Conservation (phyloP, 768 basidiomycete genomes). For the Tricholoma saponaceum region DNA sequence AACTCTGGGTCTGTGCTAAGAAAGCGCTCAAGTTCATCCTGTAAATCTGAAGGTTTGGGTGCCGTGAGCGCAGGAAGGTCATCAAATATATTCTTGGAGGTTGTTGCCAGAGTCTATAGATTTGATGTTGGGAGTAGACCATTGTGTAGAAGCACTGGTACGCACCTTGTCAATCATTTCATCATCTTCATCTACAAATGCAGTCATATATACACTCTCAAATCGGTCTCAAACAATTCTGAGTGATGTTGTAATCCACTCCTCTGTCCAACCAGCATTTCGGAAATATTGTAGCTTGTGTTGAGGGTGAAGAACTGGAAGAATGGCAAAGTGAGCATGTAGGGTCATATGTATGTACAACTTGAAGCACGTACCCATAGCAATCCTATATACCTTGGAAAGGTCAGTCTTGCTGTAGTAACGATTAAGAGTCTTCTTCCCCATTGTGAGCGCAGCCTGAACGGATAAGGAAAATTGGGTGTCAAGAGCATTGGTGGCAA, state of each 20-base stretch:
- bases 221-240: conserved; percentile 17
- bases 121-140: not conserved
- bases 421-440: conserved; percentile 21
- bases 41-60: conserved; percentile 8
- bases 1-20: conserved; percentile 24
- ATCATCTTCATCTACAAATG: not conserved
- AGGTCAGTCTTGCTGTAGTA: conserved; percentile 23
- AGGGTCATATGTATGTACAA: not conserved
- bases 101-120: not conserved
- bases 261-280: conserved; percentile 17
- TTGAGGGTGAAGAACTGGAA: conserved; percentile 27
- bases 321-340: not conserved
- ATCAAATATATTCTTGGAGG: conserved; percentile 25
- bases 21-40: conserved; percentile 25
- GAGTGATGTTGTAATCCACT: conserved; percentile 21
- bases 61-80: conserved; percentile 20
- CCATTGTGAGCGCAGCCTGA: conserved; percentile 12
- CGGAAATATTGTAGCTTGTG: conserved; percentile 32
- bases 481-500: conserved; percentile 1
- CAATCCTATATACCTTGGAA: conserved; percentile 22
- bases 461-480: conserved; percentile 11
- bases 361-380: conserved; percentile 21
- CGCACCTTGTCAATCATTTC: not conserved
- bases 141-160: not conserved
- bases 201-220: conserved; percentile 1